Conservation (phyloP, 2,329 filamentous ascomycete genomes). For the Penicillium sp. region DNA sequence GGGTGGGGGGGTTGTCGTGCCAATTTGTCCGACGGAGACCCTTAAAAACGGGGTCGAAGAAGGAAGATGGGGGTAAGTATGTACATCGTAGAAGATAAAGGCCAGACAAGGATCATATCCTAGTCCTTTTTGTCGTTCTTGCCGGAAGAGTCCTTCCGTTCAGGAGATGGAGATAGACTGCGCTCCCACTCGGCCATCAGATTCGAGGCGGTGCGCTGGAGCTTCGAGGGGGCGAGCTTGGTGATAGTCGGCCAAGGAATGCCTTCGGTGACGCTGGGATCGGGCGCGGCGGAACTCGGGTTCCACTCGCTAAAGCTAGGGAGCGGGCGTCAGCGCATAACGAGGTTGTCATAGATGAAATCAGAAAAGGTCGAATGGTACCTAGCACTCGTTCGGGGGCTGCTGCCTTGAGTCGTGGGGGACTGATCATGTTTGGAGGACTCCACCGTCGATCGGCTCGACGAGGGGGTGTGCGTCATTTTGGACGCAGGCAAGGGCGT, state of each 20-base stretch:
- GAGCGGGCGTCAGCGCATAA: conserved; percentile 31
- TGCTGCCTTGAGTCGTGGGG: conserved; percentile 48
- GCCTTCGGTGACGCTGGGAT: conserved; percentile 39
- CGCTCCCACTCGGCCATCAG: conserved; percentile 93
- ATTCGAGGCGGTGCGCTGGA: conserved; percentile 80
- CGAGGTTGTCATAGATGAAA: conserved; percentile 29
- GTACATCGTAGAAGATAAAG: conserved; percentile 18
- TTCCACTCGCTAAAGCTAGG: conserved; percentile 44
- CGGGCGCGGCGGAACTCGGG: conserved; percentile 28
- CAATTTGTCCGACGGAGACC: conserved; percentile 22
- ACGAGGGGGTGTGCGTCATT: conserved; percentile 45
- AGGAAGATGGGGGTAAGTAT: conserved; percentile 21
- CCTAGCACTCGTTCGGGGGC: conserved; percentile 57
- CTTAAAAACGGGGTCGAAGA: conserved; percentile 17
- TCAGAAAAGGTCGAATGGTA: conserved; percentile 39
- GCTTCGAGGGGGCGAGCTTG: conserved; percentile 70
- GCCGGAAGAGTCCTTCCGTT: conserved; percentile 23
- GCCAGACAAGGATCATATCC: conserved; percentile 7
- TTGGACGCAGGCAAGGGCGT: conserved; percentile 43
- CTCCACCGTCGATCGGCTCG: conserved; percentile 53
- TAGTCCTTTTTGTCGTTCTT: conserved; percentile 38
- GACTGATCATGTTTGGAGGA: conserved; percentile 49
- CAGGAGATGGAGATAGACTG: conserved; percentile 54
- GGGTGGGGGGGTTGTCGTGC: conserved; percentile 23
- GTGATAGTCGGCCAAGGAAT: conserved; percentile 70